Evolutionary conservation across 1,284 basidiomycete genomes (phyloP).

Genomic region (Leccinum subspadiceum): DNA sequence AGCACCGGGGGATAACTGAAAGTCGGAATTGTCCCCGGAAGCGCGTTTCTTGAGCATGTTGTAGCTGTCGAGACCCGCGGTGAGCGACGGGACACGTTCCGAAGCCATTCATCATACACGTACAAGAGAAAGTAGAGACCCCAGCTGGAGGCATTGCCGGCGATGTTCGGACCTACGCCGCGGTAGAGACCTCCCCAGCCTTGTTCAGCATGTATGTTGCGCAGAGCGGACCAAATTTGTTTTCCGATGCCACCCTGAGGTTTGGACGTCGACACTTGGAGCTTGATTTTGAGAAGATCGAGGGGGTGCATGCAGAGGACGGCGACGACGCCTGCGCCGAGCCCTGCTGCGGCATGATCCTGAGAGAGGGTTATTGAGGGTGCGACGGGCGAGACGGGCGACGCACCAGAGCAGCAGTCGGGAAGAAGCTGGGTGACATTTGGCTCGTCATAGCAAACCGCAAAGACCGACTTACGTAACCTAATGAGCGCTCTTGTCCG

Average conservation of each 20-base stretch:
- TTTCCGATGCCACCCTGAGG: conserved; percentile 65
- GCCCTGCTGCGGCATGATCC: conserved; percentile 94
- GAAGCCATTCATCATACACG: conserved; percentile 12
- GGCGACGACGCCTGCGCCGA: conserved; percentile 90
- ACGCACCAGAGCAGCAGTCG: conserved; percentile 62
- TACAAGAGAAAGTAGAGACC: conserved; percentile 97
- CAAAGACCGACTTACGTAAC: conserved; percentile 16
- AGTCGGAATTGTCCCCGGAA: conserved; percentile 55
- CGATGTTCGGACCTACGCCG: conserved; percentile 88
- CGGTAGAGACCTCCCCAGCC: conserved; percentile 91
- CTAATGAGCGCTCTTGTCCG: background rate
- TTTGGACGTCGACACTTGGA: conserved; percentile 83
- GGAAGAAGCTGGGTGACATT: conserved; percentile 67
- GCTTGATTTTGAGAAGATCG: conserved; percentile 93
- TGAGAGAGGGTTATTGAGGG: conserved; percentile 25
- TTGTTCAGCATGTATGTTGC: conserved; percentile 70
- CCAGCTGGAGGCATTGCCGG: conserved; percentile 97
- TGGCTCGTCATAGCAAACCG: conserved; percentile 27
- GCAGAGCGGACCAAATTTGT: conserved; percentile 77
- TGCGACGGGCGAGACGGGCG: fast-evolving
- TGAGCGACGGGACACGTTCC: conserved; percentile 7
- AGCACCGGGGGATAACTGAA: conserved; percentile 69
- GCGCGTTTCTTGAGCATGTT: conserved; percentile 89
- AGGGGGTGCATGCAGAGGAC: conserved; percentile 98
- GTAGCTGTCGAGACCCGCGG: conserved; percentile 56